Evolutionary conservation across 345 rosid genomes (phyloP), one percentile per base, ranked within the genome.

Genomic region (Salix brachista): DNA sequence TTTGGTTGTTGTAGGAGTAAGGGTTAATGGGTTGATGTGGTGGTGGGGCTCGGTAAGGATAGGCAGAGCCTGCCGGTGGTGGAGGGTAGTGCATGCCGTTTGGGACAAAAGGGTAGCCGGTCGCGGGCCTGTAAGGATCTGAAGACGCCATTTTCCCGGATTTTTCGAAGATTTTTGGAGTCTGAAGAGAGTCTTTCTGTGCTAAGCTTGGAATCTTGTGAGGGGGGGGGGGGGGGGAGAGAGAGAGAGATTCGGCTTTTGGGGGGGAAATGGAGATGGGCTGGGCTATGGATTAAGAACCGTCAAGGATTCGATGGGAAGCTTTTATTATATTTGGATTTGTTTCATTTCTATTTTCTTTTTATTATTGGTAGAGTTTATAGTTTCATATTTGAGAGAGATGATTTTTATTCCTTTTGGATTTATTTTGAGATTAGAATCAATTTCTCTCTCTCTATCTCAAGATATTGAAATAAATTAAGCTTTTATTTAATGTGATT

Each of bases 1-100:
- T 82, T 1, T 84, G 88, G 21, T 62, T 36, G 80, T 86, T 36
- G 70, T 72, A 83, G 79, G 82, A 85, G 37, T 86, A 74, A 23
- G 81, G 83, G 39, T 75, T 70, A 50, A 13, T 1, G 21, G 60
- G 52, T 68, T 67, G 72, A 74, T 85, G 83, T 75, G 71, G 71
- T 54, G 84, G 68, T 65, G 76, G 8, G 68, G 79, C 70, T 8
- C 28, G 77, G 77, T 64, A 74, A 6, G 60, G 65, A 28, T 54
- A 70, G 46, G 65, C 46, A 21, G 61, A 23, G 30, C 65, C 26
- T 1, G 78, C 21, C 17, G 71, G 64, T 1, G 48, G 61, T 5
- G 80, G 39, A 23, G 72, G 77, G 61, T 70, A 13, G 67, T 58
- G 6, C 14, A 10, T 58, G 28, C 78, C 73, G 37, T 74, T 70